Conservation (phyloP, 208 protist species). For the Acanthamoeba triangularis region DNA sequence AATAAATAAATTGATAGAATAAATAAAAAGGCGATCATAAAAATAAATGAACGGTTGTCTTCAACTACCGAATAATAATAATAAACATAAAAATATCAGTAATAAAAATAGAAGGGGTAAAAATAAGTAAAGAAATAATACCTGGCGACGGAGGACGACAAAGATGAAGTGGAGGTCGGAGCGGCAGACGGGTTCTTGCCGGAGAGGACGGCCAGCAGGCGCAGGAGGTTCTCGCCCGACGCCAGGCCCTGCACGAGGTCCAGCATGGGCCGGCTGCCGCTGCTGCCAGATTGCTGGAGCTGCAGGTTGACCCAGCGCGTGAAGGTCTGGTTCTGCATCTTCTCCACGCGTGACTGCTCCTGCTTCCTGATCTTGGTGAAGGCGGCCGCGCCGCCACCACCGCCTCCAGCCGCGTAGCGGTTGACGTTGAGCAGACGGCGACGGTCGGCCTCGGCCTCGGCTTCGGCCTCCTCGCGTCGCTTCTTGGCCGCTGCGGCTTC, state of each 20-base stretch:
- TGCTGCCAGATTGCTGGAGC: not conserved
- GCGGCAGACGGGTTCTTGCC: conserved; percentile 29
- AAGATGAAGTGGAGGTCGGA: not conserved
- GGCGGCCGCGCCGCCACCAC: not conserved
- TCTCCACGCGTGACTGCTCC: conserved; percentile 57
- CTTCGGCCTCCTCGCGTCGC: conserved; percentile 1
- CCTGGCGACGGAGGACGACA: not conserved
- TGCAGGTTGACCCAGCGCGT: conserved; percentile 58
- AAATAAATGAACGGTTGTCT: not conserved
- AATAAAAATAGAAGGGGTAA: not conserved
- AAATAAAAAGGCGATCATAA: not conserved
- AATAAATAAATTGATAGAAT: not conserved
- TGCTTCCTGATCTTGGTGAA: conserved; percentile 64
- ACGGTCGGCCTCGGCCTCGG: conserved; percentile 21
- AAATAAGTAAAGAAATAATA: not conserved
- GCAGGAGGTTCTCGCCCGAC: conserved; percentile 41
- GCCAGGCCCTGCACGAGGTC: conserved; percentile 69
- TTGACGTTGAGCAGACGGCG: conserved; percentile 50
- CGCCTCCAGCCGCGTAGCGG: conserved; percentile 24
- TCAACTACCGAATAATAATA: not conserved
- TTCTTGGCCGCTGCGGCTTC: not conserved
- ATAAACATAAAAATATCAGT: too few relatives aligned
- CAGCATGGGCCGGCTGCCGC: not conserved
- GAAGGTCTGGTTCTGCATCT: conserved; percentile 72
- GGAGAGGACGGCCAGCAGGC: conserved; percentile 38